Evolutionary conservation across 2,329 filamentous ascomycete species (phyloP).

Genomic region (Nemania sp.): DNA sequence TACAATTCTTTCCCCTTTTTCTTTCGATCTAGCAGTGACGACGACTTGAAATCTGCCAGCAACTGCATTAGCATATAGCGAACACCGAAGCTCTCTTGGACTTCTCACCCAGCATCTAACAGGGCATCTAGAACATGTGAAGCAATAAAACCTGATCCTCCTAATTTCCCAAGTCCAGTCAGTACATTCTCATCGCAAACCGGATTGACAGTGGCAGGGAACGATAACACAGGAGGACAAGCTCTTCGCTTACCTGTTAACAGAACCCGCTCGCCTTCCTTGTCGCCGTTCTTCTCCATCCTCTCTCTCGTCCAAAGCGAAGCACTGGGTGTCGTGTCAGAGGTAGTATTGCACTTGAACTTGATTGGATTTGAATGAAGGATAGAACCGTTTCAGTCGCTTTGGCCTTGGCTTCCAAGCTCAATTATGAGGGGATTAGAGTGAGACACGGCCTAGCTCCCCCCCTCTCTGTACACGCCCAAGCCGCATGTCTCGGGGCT

Average conservation of each 20-base stretch:
- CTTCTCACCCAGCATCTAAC: conserved; percentile 45
- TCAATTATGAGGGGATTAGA: too few species aligned
- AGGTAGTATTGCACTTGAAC: too few species aligned
- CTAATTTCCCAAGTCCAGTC: conserved; percentile 34
- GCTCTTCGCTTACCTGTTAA: conserved; percentile 34
- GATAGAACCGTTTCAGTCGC: too few species aligned
- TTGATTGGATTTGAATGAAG: too few species aligned
- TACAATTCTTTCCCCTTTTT: conserved; percentile 50
- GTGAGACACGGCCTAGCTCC: too few species aligned
- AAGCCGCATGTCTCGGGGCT: too few species aligned
- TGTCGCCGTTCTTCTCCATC: not conserved
- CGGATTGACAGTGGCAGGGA: too few species aligned
- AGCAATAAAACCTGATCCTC: conserved; percentile 58
- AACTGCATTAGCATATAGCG: conserved; percentile 41
- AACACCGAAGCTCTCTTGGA: conserved; percentile 34
- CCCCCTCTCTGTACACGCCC: too few species aligned
- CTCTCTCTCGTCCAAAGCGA: not conserved
- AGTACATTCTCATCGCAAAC: not conserved
- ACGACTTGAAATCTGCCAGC: conserved; percentile 47
- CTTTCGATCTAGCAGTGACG: conserved; percentile 51
- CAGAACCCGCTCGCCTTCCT: conserved; percentile 30
- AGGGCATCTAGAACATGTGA: conserved; percentile 55
- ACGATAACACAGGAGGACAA: not conserved
- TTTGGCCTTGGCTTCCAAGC: too few species aligned
- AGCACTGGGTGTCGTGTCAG: too few species aligned